Base-by-base conservation (phyloP, 2,329 filamentous ascomycete species). In the Aaosphaeria pasadenensis region DNA sequence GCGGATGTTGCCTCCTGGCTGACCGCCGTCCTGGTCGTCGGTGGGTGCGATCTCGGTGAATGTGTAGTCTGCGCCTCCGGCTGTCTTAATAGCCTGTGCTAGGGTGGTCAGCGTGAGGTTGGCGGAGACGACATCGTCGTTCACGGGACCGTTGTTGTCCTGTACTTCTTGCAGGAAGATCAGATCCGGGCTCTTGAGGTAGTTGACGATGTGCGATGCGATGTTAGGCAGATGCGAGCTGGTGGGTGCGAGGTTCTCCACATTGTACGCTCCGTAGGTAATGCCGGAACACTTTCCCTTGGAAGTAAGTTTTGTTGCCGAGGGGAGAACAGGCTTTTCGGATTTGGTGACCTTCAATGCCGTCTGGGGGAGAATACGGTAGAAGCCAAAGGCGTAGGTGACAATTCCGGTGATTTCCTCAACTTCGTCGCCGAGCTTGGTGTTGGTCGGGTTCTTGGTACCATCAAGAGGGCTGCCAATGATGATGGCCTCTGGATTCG, bases 151-250 rank as follows among this genome's bases (percentile, higher is more conserved):
- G 38, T 75, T 78, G 72, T 85, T 75, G 61, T 89, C 86, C 67
- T 88, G 86, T 41, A 89, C 73, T 67, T 89, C 86, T 64, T 89
- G 86, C 3, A 89, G 59, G 61, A 87, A 87, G 48, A 89, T 60
- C 5, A 89, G 64, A 60, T 86, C 83, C 0, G 86, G 86, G 0
- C 77, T 78, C 49, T 76, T 77, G 53, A 89, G 71, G 67, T 83
- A 84, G 54, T 80, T 70, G 45, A 83, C 82, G 53, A 89, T 86
- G 58, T 89, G 84, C 6, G 74, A 69, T 2, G 85, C 81, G n/a
- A 88, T 76, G 9, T 67, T 69, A n/a, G 76, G 69, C 28, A 88
- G 71, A 53, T 83, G 79, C 1, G 74, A 55, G 0, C 80, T 81
- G 32, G 71, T 74, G 0, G 85, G 80, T 6, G 75, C 71, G 11